These are phyloP conservation scores for Magnaporthiopsis rhizophila DNA, from an alignment of 2,329 filamentous ascomycete species.

Conservation along the genomic window DNA sequence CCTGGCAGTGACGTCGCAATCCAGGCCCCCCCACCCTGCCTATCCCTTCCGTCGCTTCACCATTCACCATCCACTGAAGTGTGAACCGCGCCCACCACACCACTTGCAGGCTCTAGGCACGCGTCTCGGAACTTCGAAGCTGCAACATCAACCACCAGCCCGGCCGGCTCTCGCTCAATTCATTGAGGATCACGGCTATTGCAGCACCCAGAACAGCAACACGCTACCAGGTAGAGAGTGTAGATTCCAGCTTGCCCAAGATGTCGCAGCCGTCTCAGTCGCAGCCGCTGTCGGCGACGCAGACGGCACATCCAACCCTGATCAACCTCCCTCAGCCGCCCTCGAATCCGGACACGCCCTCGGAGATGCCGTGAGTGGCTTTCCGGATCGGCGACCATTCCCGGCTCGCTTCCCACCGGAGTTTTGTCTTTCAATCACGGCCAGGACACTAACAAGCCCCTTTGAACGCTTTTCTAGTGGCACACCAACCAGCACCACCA, in stretches of 20 bases:
- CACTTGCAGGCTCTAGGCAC: not conserved
- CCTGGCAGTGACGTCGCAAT: not conserved
- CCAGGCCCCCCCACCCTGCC: not conserved
- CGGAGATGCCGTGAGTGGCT: constrained; percentile 72
- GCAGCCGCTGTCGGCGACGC: constrained; percentile 18
- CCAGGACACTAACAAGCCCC: constrained; percentile 9
- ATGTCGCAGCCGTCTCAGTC: constrained; percentile 20
- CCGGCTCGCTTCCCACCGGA: constrained; percentile 10
- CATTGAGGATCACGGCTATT: not conserved
- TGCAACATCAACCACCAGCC: not conserved
- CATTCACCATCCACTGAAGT: not conserved
- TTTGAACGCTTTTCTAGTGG: constrained; percentile 46
- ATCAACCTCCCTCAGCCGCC: constrained; percentile 79
- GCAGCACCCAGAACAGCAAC: not conserved
- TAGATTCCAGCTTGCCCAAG: constrained; percentile 8
- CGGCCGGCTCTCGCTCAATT: not conserved
- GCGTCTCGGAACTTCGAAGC: not conserved
- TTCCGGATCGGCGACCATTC: constrained; percentile 6
- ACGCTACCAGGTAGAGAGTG: not conserved
- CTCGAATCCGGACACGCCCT: constrained; percentile 78
- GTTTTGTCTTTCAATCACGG: not conserved
- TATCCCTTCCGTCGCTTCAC: not conserved
- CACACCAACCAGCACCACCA: constrained; percentile 87
- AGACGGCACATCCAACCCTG: constrained; percentile 48
- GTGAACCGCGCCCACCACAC: not conserved